Evolutionary conservation across 2,329 filamentous ascomycete species (phyloP).

Genomic region (Shiraia sp.): DNA sequence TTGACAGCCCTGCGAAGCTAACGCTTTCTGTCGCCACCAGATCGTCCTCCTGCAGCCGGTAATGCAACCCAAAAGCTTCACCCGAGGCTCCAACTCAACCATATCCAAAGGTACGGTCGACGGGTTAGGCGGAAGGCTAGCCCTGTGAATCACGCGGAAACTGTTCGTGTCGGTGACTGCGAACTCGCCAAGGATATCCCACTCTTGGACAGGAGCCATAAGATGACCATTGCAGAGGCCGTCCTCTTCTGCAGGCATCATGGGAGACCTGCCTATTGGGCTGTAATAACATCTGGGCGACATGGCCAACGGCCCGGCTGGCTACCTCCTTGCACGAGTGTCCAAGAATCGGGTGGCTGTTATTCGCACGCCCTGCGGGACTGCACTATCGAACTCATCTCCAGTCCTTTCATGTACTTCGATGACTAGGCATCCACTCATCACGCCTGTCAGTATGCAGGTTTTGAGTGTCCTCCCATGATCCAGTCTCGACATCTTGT

Average conservation of each 20-base stretch:
- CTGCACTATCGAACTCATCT: conserved; percentile 7
- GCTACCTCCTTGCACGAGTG: conserved; percentile 20
- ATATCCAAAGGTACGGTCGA: background rate
- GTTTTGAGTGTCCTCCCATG: background rate
- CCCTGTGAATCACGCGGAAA: conserved; percentile 5
- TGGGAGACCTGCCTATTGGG: conserved; percentile 18
- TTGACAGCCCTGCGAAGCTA: conserved; percentile 2
- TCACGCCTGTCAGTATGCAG: background rate
- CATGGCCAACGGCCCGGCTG: conserved; percentile 12
- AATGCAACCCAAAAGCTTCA: conserved; percentile 2
- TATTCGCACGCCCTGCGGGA: conserved; percentile 5
- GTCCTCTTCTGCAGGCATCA: conserved; percentile 2
- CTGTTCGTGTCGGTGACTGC: background rate
- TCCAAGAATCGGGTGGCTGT: background rate
- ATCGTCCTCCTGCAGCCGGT: conserved; percentile 7
- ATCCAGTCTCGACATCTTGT: too few relatives aligned
- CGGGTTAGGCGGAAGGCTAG: conserved; percentile 9
- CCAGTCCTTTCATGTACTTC: conserved; percentile 4
- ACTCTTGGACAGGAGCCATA: too few relatives aligned
- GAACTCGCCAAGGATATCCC: too few relatives aligned
- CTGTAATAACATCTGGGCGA: conserved; percentile 5
- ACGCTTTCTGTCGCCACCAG: conserved; percentile 1
- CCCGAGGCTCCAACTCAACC: conserved; percentile 2
- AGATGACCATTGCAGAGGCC: too few relatives aligned
- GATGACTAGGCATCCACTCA: conserved; percentile 9